These are phyloP conservation scores for Scedosporium boydii DNA, from an alignment of 2,329 filamentous ascomycete genomes.

Conservation along the genomic window DNA sequence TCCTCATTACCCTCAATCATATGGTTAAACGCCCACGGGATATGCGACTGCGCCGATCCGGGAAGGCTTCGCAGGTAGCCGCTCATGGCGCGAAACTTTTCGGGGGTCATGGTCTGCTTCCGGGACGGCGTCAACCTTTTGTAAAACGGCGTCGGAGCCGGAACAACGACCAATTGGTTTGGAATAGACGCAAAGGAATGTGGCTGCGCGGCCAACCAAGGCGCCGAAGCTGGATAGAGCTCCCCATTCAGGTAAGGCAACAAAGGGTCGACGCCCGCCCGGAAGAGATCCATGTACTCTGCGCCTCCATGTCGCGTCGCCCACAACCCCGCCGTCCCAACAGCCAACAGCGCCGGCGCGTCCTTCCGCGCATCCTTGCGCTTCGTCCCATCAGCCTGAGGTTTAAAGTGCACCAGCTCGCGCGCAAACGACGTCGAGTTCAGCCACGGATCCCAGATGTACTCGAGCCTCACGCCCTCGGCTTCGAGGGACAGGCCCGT, in stretches of 20 bases:
- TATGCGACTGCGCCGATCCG: conserved; percentile 26
- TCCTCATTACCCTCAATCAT: conserved; percentile 29
- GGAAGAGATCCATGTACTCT: conserved; percentile 34
- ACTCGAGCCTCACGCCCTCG: conserved; percentile 38
- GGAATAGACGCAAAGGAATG: conserved; percentile 8
- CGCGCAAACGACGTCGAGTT: conserved; percentile 22
- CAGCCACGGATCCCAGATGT: conserved; percentile 57
- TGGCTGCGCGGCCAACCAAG: neutral
- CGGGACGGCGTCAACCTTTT: conserved; percentile 30
- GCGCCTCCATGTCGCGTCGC: conserved; percentile 40
- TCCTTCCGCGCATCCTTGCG: conserved; percentile 10
- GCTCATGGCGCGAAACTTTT: conserved; percentile 43
- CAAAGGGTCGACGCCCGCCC: conserved; percentile 33
- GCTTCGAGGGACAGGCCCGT: conserved; percentile 29
- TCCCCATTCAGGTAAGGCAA: conserved; percentile 18
- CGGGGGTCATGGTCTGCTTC: conserved; percentile 32
- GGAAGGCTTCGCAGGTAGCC: conserved; percentile 34
- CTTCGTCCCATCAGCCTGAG: conserved; percentile 11
- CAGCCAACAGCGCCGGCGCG: conserved; percentile 34
- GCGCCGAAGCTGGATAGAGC: conserved; percentile 13
- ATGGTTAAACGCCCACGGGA: conserved; percentile 39
- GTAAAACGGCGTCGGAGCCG: conserved; percentile 34
- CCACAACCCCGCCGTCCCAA: conserved; percentile 46
- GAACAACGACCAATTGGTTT: conserved; percentile 24
- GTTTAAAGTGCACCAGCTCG: conserved; percentile 27